These are phyloP conservation scores for Hypoxylon lienhwacheense DNA, from an alignment of 495 filamentous ascomycete genomes.

Conservation along the genomic window DNA sequence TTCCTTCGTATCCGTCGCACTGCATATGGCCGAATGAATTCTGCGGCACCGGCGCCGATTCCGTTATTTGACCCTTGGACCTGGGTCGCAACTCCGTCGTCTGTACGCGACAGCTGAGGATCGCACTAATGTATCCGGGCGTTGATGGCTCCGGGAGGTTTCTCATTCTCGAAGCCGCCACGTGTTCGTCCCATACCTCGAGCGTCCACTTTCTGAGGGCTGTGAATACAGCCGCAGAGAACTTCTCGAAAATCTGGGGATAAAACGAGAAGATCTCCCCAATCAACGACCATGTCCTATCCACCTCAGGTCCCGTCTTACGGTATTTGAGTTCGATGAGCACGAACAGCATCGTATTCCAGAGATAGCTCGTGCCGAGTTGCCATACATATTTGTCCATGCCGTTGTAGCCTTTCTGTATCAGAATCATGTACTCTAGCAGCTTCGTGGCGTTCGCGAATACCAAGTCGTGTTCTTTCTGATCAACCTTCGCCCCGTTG, in stretches of 20 bases:
- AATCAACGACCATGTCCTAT: conserved; percentile 31
- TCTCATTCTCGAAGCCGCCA: conserved; percentile 22
- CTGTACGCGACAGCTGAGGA: conserved; percentile 11
- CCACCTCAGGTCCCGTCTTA: conserved; percentile 39
- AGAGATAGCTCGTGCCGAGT: conserved; percentile 39
- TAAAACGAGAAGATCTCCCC: conserved; percentile 32
- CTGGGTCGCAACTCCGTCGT: not conserved
- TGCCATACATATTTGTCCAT: conserved; percentile 40
- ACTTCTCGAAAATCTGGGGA: conserved; percentile 31
- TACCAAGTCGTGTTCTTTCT: conserved; percentile 36
- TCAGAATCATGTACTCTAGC: conserved; percentile 33
- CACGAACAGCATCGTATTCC: conserved; percentile 46
- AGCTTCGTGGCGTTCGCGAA: conserved; percentile 34
- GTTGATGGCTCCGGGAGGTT: conserved; percentile 18
- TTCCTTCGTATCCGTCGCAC: not conserved
- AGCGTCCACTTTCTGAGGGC: conserved; percentile 39
- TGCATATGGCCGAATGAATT: not conserved
- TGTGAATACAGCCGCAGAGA: conserved; percentile 31
- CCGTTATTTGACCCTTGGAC: not conserved
- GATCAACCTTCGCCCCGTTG: conserved; percentile 14
- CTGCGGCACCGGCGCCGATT: not conserved
- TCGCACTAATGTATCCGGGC: conserved; percentile 17
- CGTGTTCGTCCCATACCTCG: conserved; percentile 34
- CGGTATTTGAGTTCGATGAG: conserved; percentile 42
- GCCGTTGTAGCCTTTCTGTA: conserved; percentile 27